Evolutionary conservation across 441 rosid species (phyloP), one percentile per base, ranked within the genome.

Genomic region (Bruguiera hainesii): DNA sequence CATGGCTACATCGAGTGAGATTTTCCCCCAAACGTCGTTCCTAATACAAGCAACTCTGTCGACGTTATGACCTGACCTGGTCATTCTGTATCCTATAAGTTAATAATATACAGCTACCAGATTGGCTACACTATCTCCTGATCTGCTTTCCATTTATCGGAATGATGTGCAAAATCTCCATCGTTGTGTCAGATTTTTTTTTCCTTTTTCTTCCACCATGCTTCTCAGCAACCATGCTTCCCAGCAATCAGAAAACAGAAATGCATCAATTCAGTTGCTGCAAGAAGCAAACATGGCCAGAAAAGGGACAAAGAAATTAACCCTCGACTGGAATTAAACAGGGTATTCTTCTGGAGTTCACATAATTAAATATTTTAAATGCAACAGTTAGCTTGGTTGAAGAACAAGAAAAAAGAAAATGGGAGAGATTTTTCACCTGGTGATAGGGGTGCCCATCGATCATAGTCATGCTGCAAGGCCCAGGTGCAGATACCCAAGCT

Each of bases 401-500:
- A 37, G 46, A 37, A 37, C 15, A 37, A 37, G 3, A 10, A 37
- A 37, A 37, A 1, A 10, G 15, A 37, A 26, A 66, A 56, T 2
- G 7, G 26, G 15, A 60, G 1, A 61, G 49, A 56, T 55, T 70
- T 37, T 71, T 67, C 70, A 82, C 85, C 84, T 83, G 86, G 65
- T 78, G 73, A 70, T 77, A 80, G 60, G 77, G 60, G 63, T 65
- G 73, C 29, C 73, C 81, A 29, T 81, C 76, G 53, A 78, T 80
- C 71, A 81, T 69, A 18, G 81, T 72, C 53, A 76, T 67, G 61
- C 83, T 72, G 42, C 76, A 76, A 26, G 79, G 82, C 28, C 73
- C 80, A 69, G 84, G 71, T 61, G 73, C 69, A 31, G 82, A 59
- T 42, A 62, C 53, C 86, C 86, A 82, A 55, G 71, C 20, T 61